phyloP scores from a whole-genome alignment of 2,329 filamentous ascomycete species.

The Endothia cerciana region DNA sequence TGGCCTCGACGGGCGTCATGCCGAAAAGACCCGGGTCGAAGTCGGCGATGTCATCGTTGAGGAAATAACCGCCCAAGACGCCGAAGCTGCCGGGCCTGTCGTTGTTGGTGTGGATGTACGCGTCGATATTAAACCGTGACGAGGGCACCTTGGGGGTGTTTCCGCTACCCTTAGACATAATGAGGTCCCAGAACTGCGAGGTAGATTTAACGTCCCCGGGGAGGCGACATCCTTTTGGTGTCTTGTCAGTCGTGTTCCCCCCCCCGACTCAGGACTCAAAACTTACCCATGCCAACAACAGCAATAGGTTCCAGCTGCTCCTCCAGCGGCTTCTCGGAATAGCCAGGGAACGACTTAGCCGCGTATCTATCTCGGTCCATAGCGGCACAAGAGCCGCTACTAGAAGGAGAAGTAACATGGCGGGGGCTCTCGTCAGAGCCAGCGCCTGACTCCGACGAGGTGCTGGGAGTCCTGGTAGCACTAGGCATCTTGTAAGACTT shows the following conservation, averaged over 20 bases:
- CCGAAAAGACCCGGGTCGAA: constrained; percentile 47
- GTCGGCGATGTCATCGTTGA: constrained; percentile 34
- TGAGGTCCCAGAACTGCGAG: constrained; percentile 25
- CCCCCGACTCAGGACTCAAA: too few relatives aligned
- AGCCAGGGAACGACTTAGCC: background rate
- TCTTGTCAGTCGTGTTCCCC: too few relatives aligned
- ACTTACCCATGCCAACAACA: constrained; percentile 12
- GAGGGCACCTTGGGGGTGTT: constrained; percentile 31
- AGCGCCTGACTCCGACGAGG: too few relatives aligned
- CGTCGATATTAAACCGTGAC: constrained; percentile 34
- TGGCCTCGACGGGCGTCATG: constrained; percentile 44
- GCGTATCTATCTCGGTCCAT: background rate
- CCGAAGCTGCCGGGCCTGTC: constrained; percentile 33
- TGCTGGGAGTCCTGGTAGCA: too few relatives aligned
- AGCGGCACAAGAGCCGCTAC: too few relatives aligned
- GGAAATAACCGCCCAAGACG: constrained; percentile 35
- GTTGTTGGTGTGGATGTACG: constrained; percentile 31
- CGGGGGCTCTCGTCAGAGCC: too few relatives aligned
- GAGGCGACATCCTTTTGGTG: constrained; percentile 14
- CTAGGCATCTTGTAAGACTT: too few relatives aligned
- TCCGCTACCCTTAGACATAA: constrained; percentile 11
- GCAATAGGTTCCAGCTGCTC: constrained; percentile 6
- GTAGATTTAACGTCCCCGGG: constrained; percentile 19
- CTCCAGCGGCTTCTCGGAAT: constrained; percentile 7
- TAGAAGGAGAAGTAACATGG: too few relatives aligned